Base-by-base conservation (phyloP, 305 asterid genomes). In the Rubia balearica region DNA sequence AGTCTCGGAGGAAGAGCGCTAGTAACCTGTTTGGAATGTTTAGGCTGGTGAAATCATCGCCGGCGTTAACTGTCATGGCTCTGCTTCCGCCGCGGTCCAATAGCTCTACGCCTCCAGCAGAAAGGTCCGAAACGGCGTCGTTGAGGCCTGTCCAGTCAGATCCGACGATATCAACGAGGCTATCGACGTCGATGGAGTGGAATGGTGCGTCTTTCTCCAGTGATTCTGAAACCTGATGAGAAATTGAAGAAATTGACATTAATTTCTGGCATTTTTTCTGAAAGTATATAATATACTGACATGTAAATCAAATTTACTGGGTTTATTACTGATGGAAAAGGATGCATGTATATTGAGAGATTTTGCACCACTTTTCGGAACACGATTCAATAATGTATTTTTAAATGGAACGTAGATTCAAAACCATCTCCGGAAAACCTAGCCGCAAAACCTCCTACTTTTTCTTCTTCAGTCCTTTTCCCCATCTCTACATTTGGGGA, bases 1-100 rank as follows among this genome's bases (percentile, higher is more conserved):
- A 71, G 33, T 36, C 4, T 19, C 62, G 71, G 83, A 74, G 82
- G 83, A 74, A 43, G 61, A 70, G 33, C 4, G 38, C 0, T 76
- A 73, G 76, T 74, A 73, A 79, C 30, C 66, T 85, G 66, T 70
- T 70, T 21, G 80, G 92, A 77, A 75, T 87, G 80, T 80, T 88
- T 74, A 84, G 85, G 51, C 1, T 41, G 51, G 68, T 64, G 16
- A 64, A 19, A 40, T 64, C 68, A 3, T 64, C 68, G 68, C 68
- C 68, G 30, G 10, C 68, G 8, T n/a, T 64, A 27, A 4, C 51
- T 11, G 13, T n/a, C 27, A 3, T 64, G 51, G 21, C 67, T 13
- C 56, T 62, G 69, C 21, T 51, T 21, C 14, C n/a, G 59, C 10
- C 7, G 46, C 8, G 46, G 21, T 6, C 59, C 21, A 5, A 3